Base-by-base conservation (phyloP, 78 protist genomes). In the Polysphondylium violaceum region DNA sequence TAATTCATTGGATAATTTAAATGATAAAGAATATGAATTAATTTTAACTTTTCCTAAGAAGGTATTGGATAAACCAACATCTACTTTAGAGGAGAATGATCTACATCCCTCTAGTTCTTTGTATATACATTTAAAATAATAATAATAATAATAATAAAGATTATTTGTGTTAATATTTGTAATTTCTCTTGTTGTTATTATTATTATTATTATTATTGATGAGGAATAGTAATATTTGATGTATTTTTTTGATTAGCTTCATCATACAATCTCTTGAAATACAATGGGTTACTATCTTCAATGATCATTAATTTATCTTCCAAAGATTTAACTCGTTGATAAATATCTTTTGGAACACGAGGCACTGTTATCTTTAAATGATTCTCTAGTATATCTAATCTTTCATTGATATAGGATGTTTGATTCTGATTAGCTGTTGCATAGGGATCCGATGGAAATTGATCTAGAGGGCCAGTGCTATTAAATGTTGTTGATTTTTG, bases 291-390 rank as follows among this genome's bases (percentile, higher is more conserved):
- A 12, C 69, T 67, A 7, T 59, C 36, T 58, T 83, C 90, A 4
- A 83, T 68, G 1, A 59, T 27, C 50, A 83, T 25, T 16, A 83
- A 69, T 43, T 83, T 83, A 6, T 83, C 77, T 58, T 83, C 90
- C 3, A 83, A 36, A 19, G 25, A 17, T 69, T 83, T 83, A 23
- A 83, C 78, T 56, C 90, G 59, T 43, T 69, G 44, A 33, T 69
- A 83, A 19, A 69, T 43, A 5, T 83, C 90, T 8, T 9, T 55
- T 27, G 77, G 41, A 16, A 58, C 75, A 0, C 79, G 61, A 38
- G 68, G 44, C 17, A 77, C 87, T 43, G 47, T 8, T 29, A 55
- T 31, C 29, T 14, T 25, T 23, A 83, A 33, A 50, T 83, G 90
- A 33, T 55, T 58, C 41, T 83, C 90, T 12, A 83, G 11, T 8